Base-by-base conservation (phyloP, 352 stramenopile species). In the Globisporangium solare region DNA sequence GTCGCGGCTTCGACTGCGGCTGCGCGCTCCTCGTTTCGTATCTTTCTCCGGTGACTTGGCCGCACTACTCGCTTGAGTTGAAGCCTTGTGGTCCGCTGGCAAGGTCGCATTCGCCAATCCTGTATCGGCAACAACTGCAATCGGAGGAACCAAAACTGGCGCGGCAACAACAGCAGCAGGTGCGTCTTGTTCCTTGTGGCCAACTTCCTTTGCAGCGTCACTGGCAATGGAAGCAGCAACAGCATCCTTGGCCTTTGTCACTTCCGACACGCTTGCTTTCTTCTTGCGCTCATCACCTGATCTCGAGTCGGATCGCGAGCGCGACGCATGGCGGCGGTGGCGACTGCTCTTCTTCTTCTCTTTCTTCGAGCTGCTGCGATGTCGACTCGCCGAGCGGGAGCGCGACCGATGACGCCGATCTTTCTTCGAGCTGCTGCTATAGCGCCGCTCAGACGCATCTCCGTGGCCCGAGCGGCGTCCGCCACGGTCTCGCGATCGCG, bases 401-500 rank as follows among this genome's bases (percentile, higher is more conserved):
- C 67, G 62, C 20, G 61, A 73, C 17, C 63, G 39, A 42, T 37
- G 37, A 10, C 54, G 53, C 2, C 54, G 41, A 22, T 68, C 56
- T 52, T 52, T 52, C 45, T 47, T 60, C 45, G 39, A 15, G 39
- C 39, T 43, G 39, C 39, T 51, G 42, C 45, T 51, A 41, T 27
- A 24, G 50, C 50, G 58, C 51, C 47, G 47, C n/a, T 51, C n/a
- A 50, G 68, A 43, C 39, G 39, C 17, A 43, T 43, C 39, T 43
- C 39, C 39, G 12, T 13, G 39, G 12, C 39, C 7, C 39, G 39
- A 43, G 3, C 39, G 39, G 13, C 53, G 17, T 40, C 51, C 50
- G 17, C 46, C 50, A 51, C 51, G 22, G 72, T 83, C 14, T 35
- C 72, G 68, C 52, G 70, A 83, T 51, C 64, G 63, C 20, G 63